Conservation (phyloP, 371 early-diverging fungal species). For the Haplosporangium sp. region DNA sequence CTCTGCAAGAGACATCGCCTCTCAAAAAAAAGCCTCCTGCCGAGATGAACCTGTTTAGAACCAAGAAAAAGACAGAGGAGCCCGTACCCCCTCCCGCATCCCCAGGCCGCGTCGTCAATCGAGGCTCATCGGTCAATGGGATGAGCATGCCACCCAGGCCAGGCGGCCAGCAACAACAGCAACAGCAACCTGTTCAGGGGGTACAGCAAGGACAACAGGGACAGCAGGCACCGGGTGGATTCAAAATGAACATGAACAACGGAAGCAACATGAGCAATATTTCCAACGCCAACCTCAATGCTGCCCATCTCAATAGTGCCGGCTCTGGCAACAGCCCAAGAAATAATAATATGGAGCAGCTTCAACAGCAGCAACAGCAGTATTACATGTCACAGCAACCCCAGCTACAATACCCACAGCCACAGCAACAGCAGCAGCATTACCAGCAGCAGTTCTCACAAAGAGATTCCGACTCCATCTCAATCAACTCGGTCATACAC, state of each 20-base stretch:
- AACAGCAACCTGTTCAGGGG: slow-evolving; percentile 3
- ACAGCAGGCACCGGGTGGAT: slow-evolving; percentile 17
- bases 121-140: slow-evolving; percentile 32
- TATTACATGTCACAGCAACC: slow-evolving; percentile 21
- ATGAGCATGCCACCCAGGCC: slow-evolving; percentile 12
- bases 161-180: slow-evolving; percentile 8
- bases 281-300: slow-evolving; percentile 21
- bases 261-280: slow-evolving; percentile 32
- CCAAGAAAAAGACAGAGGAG: slow-evolving; percentile 40
- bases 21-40: not conserved
- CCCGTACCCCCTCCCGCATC: slow-evolving; percentile 21
- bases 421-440: slow-evolving; percentile 12
- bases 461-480: slow-evolving; percentile 13
- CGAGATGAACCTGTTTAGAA: slow-evolving; percentile 32
- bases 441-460: too few species aligned
- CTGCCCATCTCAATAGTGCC: slow-evolving; percentile 5
- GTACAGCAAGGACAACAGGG: slow-evolving; percentile 4
- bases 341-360: slow-evolving; percentile 13
- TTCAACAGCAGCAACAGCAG: slow-evolving; percentile 22
- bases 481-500: slow-evolving; percentile 11
- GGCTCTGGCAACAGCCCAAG: slow-evolving; percentile 17
- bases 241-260: slow-evolving; percentile 29
- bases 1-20: not conserved
- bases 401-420: slow-evolving; percentile 8
- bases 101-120: slow-evolving; percentile 18